A percentile compares a stretch with the other conserved stretches of the same genome.
Evolutionary conservation across 2,329 filamentous ascomycete species (phyloP).

Genomic region (Thermoascus crustaceus): DNA sequence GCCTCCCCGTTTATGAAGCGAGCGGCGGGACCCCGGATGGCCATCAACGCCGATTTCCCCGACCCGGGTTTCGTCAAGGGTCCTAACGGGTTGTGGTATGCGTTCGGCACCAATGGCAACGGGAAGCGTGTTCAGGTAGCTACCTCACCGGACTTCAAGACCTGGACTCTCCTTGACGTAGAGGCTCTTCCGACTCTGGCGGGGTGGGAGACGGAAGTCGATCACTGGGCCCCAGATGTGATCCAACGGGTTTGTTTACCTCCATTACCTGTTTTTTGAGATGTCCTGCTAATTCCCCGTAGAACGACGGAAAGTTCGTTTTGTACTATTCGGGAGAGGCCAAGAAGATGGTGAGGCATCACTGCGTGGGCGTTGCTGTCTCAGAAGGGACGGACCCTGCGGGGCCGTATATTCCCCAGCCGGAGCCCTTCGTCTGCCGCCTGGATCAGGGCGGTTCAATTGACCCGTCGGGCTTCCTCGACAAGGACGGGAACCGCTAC

Average conservation of each 20-base stretch:
- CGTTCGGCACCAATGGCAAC: constrained; percentile 49
- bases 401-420: constrained; percentile 47
- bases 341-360: constrained; percentile 30
- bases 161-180: constrained; percentile 41
- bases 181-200: constrained; percentile 49
- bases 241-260: constrained; percentile 33
- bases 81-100: constrained; percentile 46
- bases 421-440: constrained; percentile 46
- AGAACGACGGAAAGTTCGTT: constrained; percentile 46
- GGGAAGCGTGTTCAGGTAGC: constrained; percentile 49
- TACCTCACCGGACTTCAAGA: constrained; percentile 39
- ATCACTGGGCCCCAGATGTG: constrained; percentile 58
- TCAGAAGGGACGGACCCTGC: constrained; percentile 32
- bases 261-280: constrained; percentile 1
- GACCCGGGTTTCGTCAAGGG: constrained; percentile 41
- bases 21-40: constrained; percentile 14
- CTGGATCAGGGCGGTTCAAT: constrained; percentile 51
- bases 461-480: constrained; percentile 53
- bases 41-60: constrained; percentile 31
- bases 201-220: constrained; percentile 46
- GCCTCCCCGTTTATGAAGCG: constrained; percentile 15
- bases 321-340: constrained; percentile 52
- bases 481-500: constrained; percentile 48
- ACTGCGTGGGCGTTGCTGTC: constrained; percentile 54
- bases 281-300: background rate